These are phyloP conservation scores for Luzula sylvatica DNA, from an alignment of 176 grass and related monocot genomes.

Conservation along the genomic window DNA sequence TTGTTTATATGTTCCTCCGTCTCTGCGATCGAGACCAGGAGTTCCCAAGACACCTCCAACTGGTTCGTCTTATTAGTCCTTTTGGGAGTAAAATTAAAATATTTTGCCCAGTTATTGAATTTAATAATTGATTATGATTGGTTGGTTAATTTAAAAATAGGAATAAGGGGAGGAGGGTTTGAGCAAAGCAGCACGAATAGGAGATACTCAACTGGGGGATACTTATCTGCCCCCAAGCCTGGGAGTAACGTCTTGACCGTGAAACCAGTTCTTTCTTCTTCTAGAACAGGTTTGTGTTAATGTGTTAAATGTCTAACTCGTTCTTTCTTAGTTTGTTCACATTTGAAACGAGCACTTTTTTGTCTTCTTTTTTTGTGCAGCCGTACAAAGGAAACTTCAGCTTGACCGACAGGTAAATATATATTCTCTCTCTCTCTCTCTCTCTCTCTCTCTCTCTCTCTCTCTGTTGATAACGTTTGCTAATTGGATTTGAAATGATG, in stretches of 20 bases:
- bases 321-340: constrained; percentile 16
- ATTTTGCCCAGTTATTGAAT: not conserved
- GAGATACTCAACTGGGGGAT: constrained; percentile 26
- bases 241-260: constrained; percentile 23
- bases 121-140: not conserved
- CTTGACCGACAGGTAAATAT: constrained; percentile 53
- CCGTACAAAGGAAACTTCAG: constrained; percentile 85
- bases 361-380: constrained; percentile 25
- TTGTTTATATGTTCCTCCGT: constrained; percentile 35
- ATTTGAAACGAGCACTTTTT: constrained; percentile 7
- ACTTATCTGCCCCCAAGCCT: constrained; percentile 16
- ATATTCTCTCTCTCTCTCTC: not conserved
- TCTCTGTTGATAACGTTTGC: not conserved
- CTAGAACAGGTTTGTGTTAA: constrained; percentile 12
- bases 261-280: constrained; percentile 16
- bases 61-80: constrained; percentile 55
- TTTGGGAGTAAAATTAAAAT: not conserved
- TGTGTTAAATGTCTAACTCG: constrained; percentile 36
- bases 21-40: constrained; percentile 44
- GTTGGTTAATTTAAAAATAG: constrained; percentile 4
- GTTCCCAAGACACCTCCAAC: constrained; percentile 66
- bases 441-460: not conserved
- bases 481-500: not conserved
- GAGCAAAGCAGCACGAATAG: no score
- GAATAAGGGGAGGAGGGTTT: constrained; percentile 18